These are phyloP conservation scores for Yamagishiella unicocca DNA, from an alignment of 139 green algal genomes.

Conservation along the genomic window DNA sequence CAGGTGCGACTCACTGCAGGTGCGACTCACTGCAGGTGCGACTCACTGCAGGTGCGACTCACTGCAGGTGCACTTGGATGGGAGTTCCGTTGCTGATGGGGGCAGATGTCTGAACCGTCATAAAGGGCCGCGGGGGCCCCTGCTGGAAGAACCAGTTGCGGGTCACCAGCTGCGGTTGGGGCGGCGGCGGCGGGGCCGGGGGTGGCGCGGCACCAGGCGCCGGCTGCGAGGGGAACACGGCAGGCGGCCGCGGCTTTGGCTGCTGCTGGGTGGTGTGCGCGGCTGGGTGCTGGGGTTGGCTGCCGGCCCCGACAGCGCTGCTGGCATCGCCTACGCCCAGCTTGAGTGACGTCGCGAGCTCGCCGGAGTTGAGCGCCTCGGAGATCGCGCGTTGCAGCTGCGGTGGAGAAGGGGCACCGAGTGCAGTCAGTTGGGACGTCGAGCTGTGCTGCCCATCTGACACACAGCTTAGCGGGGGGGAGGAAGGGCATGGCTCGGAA, in stretches of 20 bases:
- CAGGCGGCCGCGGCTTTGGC: neutral
- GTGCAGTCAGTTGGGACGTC: too few species aligned
- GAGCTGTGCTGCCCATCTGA: too few species aligned
- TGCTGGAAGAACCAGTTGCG: conserved; percentile 45
- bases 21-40: too few species aligned
- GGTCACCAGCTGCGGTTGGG: conserved; percentile 22
- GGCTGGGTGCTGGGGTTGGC: neutral
- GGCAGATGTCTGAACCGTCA: neutral
- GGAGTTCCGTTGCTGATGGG: conserved; percentile 4
- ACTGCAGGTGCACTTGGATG: conserved; percentile 44
- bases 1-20: too few species aligned
- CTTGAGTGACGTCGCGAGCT: conserved; percentile 25
- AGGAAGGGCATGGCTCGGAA: too few species aligned
- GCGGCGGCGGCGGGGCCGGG: neutral
- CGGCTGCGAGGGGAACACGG: neutral
- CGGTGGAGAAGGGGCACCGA: neutral
- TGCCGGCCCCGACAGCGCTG: neutral
- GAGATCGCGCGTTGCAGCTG: conserved; percentile 39
- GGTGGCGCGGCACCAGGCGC: neutral
- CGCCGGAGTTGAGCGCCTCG: conserved; percentile 25
- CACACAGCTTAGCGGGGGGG: too few species aligned
- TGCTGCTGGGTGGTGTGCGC: neutral
- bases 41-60: too few species aligned
- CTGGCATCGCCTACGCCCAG: conserved; percentile 22
- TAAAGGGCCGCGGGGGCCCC: conserved; percentile 6